Conservation (phyloP, 2,329 filamentous ascomycete species). For the Botrytis fragariae region DNA sequence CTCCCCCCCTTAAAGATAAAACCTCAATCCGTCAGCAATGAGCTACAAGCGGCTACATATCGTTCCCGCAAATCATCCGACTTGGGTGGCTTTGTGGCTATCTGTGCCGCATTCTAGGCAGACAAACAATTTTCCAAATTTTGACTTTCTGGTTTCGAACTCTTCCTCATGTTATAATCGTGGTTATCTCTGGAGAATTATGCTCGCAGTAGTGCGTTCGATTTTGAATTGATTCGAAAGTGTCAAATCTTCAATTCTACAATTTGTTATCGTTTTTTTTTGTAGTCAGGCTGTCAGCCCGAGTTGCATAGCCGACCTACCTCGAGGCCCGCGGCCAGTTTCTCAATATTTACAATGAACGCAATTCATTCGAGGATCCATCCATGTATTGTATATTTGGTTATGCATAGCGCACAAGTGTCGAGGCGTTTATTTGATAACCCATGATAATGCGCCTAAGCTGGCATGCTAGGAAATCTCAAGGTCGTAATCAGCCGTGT, state of each 20-base stretch:
- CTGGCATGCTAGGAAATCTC: background rate
- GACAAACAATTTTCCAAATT: background rate
- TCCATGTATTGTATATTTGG: background rate
- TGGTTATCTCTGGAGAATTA: background rate
- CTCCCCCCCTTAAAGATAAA: background rate
- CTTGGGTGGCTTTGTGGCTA: background rate
- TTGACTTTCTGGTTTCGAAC: background rate
- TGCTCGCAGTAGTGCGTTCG: background rate
- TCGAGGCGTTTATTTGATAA: background rate
- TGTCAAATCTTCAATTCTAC: background rate
- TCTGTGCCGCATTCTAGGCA: background rate
- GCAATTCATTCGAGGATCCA: background rate
- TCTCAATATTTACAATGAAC: background rate
- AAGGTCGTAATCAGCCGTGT: background rate
- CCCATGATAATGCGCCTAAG: background rate
- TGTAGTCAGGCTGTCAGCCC: background rate
- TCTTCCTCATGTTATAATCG: background rate
- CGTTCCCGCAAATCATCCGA: too few relatives aligned
- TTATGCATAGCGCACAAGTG: too few relatives aligned
- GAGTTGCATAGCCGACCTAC: background rate
- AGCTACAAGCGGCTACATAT: background rate
- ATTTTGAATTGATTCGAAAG: background rate
- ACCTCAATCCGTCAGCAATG: background rate
- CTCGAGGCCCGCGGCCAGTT: background rate
- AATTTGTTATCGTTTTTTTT: background rate